Base-by-base conservation (phyloP, 306 rosid genomes). In the Cucumis sativus region DNA sequence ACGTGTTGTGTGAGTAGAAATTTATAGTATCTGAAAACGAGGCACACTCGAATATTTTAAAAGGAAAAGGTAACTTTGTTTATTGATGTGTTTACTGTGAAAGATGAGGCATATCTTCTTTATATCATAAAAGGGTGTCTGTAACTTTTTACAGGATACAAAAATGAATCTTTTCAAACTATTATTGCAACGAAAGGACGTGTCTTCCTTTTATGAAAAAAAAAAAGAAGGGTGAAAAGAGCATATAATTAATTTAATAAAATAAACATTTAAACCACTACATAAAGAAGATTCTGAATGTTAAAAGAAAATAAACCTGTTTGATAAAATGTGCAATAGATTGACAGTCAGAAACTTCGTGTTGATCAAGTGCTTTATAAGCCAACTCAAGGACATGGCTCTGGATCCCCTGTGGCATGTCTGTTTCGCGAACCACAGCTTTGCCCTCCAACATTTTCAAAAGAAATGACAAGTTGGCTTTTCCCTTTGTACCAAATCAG, bases 401-500 rank as follows among this genome's bases (percentile, higher is more conserved):
- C 84, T 87, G 91, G 88, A 85, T 80, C 62, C 18, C 65, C 57
- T 83, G 78, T 39, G 88, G 75, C 93, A 90, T 88, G 75, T 92
- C 91, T 37, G 88, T 84, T 80, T 88, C 91, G 33, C 84, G 83
- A 82, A 88, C 87, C 79, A 84, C 88, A 18, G 82, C 90, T 85
- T 88, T 92, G 81, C 92, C 93, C 79, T 92, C 93, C 88, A 89
- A 75, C 93, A 90, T 92, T 79, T 84, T 85, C 23, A 45, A 49
- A 64, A 67, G 75, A n/a, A 17, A 70, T 43, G 39, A 7, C 75
- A 70, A 21, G 37, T 43, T 70, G 56, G 58, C 39, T 47, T 68
- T 70, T 45, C 30, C 3, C 37, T 14, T 40, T 70, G 58, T 51
- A 49, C 76, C 2, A 49, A 49, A 72, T 11, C 39, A 71, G 76